Evolutionary conservation across 225 moss, liverwort and hornwort species (phyloP), one percentile per base, ranked within the genome.

Genomic region (Bryum argenteum): DNA sequence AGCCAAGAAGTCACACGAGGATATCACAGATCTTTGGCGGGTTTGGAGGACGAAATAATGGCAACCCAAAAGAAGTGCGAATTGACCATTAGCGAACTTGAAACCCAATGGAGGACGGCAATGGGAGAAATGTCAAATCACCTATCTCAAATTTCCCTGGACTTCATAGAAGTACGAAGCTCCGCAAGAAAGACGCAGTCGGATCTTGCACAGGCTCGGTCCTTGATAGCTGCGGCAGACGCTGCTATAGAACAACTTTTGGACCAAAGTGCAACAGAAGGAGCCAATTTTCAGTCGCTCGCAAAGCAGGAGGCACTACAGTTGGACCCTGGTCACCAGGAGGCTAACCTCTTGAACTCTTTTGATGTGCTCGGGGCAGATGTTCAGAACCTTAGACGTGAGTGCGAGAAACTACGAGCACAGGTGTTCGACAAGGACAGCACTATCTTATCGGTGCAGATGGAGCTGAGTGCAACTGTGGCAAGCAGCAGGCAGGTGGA

Each of bases 151-250:
- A 47, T 84, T 64, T 75, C 75, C 12, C 38, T 52, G 75, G 82
- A 84, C 56, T 73, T 77, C 39, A 11, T 43, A 14, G 84, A 82
- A 28, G 69, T 81, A 48, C 79, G 58, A 61, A 66, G 23, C 42
- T 64, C 54, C 71, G 60, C 61, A 45, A 59, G 70, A 44, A 70
- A 12, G 19, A 61, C 58, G 2, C 65, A 54, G 50, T 23, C 69
- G 18, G 84, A 87, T 21, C 82, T 87, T 66, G 74, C 69, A 11
- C 17, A 71, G 53, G 43, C 82, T 63, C 59, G 62, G 24, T 77
- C 82, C 71, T 72, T 75, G 41, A 21, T 88, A 44, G 75, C 74
- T 72, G 77, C 66, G 75, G 84, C 82, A 11, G 84, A 82, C 65
- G 55, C 42, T 39, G 75, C 79, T 42, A 78, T 84, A 17, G 66